Base-by-base conservation (phyloP, 768 basidiomycete species). In the Hebeloma cylindrosporum region DNA sequence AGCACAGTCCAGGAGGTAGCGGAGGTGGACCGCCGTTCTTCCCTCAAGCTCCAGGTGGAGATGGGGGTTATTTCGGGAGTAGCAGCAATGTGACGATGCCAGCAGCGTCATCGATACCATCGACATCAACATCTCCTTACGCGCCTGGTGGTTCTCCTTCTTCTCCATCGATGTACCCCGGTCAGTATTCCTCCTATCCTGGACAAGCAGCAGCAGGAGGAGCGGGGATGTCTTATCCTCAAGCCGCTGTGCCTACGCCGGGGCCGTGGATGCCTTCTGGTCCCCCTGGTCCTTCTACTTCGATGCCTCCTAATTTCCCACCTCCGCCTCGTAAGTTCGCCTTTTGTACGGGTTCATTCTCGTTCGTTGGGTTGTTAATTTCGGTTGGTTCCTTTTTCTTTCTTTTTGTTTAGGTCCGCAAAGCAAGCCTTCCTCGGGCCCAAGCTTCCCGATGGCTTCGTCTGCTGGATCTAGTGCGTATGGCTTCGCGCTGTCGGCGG, bases 401-500 rank as follows among this genome's bases (percentile, higher is more conserved):
- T 44, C 16, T 39, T 43, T 44, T 31, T 35, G 37, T 47, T 6
- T 42, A 46, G 45, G 44, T 28, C 41, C 44, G 11, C 50, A 50
- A 35, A 45, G 41, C 20, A 49, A 40, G 48, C 52, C 52, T 13
- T 40, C 45, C 22, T 40, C n/a, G 14, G 43, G 21, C 4, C 42
- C 42, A 2, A 25, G 14, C 18, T 45, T 41, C 30, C 36, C 48
- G 13, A 14, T 31, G 25, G 25, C 43, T 32, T 45, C 50, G 20
- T 29, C 38, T 36, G 40, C 43, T 29, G 31, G 43, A 14, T 34
- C 37, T 7, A 38, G 50, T 39, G 61, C 75, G 7, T 49, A 74
- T 23, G 71, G 64, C 21, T 65, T 64, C 52, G 80, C 80, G 30
- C 53, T 72, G 52, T 70, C 60, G 48, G 69, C 73, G n/a, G 69